phyloP scores from a whole-genome alignment of 1,139 yeast genomes.

The Pichia sp. region DNA sequence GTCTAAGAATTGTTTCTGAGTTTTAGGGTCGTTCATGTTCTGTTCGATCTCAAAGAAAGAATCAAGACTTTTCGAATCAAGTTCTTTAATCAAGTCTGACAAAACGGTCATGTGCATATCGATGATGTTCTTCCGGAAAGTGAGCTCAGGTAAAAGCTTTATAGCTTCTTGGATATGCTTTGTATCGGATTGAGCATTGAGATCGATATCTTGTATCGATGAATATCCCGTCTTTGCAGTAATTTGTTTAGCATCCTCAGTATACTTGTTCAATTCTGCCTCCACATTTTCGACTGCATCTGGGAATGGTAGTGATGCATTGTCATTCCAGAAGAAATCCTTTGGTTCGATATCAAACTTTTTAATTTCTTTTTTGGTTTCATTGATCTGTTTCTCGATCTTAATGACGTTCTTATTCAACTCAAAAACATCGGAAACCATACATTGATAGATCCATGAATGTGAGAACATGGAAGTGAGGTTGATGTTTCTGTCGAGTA shows the following conservation, averaged over 20 bases:
- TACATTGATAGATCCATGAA: conserved; percentile 96
- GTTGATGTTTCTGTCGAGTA: conserved; percentile 85
- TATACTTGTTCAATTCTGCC: conserved; percentile 69
- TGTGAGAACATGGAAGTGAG: conserved; percentile 91
- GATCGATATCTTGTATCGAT: conserved; percentile 67
- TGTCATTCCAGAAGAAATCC: conserved; percentile 86
- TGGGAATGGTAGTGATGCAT: conserved; percentile 88
- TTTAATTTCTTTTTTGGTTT: conserved; percentile 36
- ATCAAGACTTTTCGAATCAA: conserved; percentile 81
- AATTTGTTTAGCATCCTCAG: conserved; percentile 79
- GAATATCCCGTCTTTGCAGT: conserved; percentile 72
- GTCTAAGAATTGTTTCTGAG: conserved; percentile 52
- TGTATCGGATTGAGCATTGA: conserved; percentile 55
- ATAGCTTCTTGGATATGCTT: conserved; percentile 82
- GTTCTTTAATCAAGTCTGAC: conserved; percentile 72
- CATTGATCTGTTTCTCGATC: conserved; percentile 28
- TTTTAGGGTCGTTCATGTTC: conserved; percentile 53
- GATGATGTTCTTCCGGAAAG: conserved; percentile 78
- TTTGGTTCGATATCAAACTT: conserved; percentile 83
- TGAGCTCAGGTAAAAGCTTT: conserved; percentile 84
- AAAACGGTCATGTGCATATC: conserved; percentile 98
- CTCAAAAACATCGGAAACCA: conserved; percentile 87
- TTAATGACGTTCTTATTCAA: conserved; percentile 75
- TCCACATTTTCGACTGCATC: conserved; percentile 97
- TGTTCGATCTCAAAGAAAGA: conserved; percentile 93